A percentile compares a stretch with the other conserved stretches of the same genome.
phyloP scores from a whole-genome alignment of 192 early-diverging fungal genomes.

The Backusella macrospora region DNA sequence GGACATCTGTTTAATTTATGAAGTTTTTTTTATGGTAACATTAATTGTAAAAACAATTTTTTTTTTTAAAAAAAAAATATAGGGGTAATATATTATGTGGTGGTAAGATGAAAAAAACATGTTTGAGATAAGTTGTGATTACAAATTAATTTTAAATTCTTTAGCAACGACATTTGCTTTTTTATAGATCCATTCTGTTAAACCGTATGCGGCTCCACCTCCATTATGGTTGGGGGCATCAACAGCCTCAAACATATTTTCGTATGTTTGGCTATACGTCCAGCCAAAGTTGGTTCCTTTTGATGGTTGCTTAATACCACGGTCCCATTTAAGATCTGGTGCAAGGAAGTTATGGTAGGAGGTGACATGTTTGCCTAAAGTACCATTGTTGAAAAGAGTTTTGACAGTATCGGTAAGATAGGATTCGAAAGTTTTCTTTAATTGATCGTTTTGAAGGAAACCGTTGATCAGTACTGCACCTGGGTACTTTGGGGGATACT shows the following conservation, averaged over 20 bases:
- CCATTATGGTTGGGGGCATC: constrained; percentile 14
- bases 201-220: constrained; percentile 45
- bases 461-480: constrained; percentile 48
- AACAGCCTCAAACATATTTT: constrained; percentile 39
- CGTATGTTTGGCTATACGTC: constrained; percentile 34
- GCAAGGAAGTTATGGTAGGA: constrained; percentile 45
- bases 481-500: constrained; percentile 37
- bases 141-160: constrained; percentile 6
- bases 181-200: constrained; percentile 45
- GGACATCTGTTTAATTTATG: neutral
- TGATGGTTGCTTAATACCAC: constrained; percentile 45
- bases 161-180: constrained; percentile 38
- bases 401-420: constrained; percentile 47
- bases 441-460: constrained; percentile 46
- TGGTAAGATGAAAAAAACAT: neutral
- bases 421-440: constrained; percentile 39
- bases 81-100: neutral
- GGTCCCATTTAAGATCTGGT: constrained; percentile 54
- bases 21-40: neutral
- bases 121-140: neutral
- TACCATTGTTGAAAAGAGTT: constrained; percentile 49
- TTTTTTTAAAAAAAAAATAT: neutral
- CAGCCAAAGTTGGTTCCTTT: constrained; percentile 48
- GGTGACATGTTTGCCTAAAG: constrained; percentile 38
- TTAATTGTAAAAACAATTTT: constrained; percentile 1